Percentiles rank a stretch among this genome's conserved stretches.
phyloP scores from a whole-genome alignment of 176 grass and related monocot species.

The Oryza officinalis region DNA sequence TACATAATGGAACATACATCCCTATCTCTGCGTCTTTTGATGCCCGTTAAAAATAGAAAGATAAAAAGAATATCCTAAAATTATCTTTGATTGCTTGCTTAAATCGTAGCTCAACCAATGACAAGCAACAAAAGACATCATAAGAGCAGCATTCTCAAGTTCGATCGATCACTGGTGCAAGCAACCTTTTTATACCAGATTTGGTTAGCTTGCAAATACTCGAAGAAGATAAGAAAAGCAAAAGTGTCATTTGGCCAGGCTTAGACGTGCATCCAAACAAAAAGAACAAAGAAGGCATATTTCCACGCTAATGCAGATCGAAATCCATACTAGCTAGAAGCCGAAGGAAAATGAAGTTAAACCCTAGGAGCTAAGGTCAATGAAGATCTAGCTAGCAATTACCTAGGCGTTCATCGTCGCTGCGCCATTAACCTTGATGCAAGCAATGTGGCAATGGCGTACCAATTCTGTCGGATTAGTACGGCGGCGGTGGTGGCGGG shows the following conservation, averaged over 20 bases:
- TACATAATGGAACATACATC: no score
- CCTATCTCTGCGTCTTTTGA: no score
- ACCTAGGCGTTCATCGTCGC: not conserved
- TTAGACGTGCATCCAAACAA: conserved; percentile 15
- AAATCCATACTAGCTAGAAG: not conserved
- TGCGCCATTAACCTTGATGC: conserved; percentile 26
- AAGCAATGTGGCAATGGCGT: conserved; percentile 18
- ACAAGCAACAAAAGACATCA: not conserved
- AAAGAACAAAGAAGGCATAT: not conserved
- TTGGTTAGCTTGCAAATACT: conserved; percentile 12
- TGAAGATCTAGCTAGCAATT: conserved; percentile 8
- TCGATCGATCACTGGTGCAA: not conserved
- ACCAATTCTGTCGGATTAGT: conserved; percentile 36
- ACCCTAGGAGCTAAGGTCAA: conserved; percentile 41
- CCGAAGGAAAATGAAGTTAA: conserved; percentile 24
- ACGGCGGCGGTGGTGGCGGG: conserved; percentile 52
- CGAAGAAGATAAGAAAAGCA: not conserved
- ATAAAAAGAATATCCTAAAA: no score
- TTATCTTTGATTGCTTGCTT: no score
- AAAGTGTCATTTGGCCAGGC: not conserved
- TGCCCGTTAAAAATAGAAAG: no score
- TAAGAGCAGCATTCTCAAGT: not conserved
- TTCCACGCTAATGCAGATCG: conserved; percentile 9
- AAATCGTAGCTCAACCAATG: not conserved
- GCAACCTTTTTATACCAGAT: not conserved